Evolutionary conservation across 345 rosid species (phyloP).

Genomic region (Brassica nigra): DNA sequence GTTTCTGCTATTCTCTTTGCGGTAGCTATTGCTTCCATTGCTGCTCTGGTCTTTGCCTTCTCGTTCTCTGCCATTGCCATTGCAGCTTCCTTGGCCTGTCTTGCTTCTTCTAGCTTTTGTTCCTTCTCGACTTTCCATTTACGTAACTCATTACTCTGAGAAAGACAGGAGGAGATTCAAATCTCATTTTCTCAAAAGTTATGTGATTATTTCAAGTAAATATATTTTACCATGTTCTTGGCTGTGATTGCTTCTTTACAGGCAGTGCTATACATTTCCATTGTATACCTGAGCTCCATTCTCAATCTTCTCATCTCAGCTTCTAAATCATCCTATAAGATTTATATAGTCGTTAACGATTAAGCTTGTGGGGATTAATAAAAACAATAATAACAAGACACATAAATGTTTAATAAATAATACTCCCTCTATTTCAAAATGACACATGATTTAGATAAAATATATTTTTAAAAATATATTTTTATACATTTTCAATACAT

Average conservation of each 20-base stretch:
- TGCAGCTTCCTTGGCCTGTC: slow-evolving; percentile 40
- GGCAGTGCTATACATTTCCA: slow-evolving; percentile 41
- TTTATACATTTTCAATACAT: too few species aligned
- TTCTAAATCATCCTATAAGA: slow-evolving; percentile 45
- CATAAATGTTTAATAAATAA: neutral
- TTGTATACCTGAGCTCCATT: slow-evolving; percentile 43
- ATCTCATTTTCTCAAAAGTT: neutral
- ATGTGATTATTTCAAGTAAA: neutral
- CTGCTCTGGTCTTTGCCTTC: slow-evolving; percentile 39
- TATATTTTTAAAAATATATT: too few species aligned
- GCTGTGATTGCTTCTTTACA: slow-evolving; percentile 43
- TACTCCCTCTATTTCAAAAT: too few species aligned
- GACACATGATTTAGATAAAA: too few species aligned
- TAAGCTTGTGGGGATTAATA: neutral
- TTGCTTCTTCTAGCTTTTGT: slow-evolving; percentile 35
- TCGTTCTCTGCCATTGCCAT: slow-evolving; percentile 38
- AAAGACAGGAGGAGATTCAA: neutral
- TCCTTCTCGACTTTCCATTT: slow-evolving; percentile 29
- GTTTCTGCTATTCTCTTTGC: slow-evolving; percentile 32
- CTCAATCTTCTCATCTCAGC: slow-evolving; percentile 43
- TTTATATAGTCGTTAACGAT: neutral
- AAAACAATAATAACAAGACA: neutral
- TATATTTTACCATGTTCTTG: slow-evolving; percentile 32
- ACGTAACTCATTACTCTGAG: slow-evolving; percentile 39
- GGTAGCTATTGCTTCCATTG: slow-evolving; percentile 35